These are phyloP conservation scores for Microsporum ferrugineum DNA, from an alignment of 2,329 filamentous ascomycete species.

Conservation along the genomic window DNA sequence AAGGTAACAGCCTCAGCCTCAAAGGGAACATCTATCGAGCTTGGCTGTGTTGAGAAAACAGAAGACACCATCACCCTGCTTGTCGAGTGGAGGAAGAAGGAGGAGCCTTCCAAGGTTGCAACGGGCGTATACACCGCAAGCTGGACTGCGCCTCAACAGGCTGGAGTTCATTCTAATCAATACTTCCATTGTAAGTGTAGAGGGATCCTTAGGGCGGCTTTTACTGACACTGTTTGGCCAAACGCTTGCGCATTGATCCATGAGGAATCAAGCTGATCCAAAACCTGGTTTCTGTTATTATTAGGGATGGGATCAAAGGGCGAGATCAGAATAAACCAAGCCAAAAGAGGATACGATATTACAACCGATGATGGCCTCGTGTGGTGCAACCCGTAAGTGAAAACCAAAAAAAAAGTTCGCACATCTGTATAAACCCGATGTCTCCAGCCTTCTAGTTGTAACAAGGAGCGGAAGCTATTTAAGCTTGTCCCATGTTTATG, in stretches of 20 bases:
- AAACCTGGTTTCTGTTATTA: not conserved
- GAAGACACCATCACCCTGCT: slow-evolving; percentile 90
- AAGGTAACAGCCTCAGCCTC: slow-evolving; percentile 70
- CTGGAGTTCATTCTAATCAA: slow-evolving; percentile 92
- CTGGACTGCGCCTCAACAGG: slow-evolving; percentile 86
- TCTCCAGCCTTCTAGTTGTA: not conserved
- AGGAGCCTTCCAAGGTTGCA: slow-evolving; percentile 57
- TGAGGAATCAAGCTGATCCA: not conserved
- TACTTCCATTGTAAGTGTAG: slow-evolving; percentile 65
- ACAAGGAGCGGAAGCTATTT: not conserved
- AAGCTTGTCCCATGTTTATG: not conserved
- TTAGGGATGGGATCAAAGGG: slow-evolving; percentile 64
- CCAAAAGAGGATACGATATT: slow-evolving; percentile 87
- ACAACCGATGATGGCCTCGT: slow-evolving; percentile 68
- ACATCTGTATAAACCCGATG: not conserved
- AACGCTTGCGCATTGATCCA: not conserved
- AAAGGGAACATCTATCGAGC: slow-evolving; percentile 62
- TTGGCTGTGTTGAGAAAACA: slow-evolving; percentile 69
- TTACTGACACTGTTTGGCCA: not conserved
- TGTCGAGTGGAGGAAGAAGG: slow-evolving; percentile 72
- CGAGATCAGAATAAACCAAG: slow-evolving; percentile 83
- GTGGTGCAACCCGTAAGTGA: slow-evolving; percentile 70
- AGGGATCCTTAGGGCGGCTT: not conserved
- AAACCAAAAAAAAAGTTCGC: not conserved
- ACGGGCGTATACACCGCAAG: slow-evolving; percentile 88